Evolutionary conservation across 2,329 filamentous ascomycete species (phyloP).

Genomic region (Fusarium illudens): DNA sequence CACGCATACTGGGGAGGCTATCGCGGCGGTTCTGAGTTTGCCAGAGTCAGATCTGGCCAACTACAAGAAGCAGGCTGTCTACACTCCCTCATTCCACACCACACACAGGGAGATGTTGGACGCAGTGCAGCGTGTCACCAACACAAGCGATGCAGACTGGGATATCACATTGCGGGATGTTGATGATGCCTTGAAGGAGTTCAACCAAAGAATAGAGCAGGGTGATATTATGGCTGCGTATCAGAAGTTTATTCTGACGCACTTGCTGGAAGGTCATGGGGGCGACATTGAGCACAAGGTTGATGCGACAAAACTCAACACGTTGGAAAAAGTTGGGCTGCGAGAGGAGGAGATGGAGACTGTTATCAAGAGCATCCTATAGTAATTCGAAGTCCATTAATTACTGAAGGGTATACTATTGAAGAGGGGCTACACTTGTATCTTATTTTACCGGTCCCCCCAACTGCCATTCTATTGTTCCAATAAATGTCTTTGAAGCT

Average conservation of each 20-base stretch:
- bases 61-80: slow-evolving; percentile 20
- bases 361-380: not conserved
- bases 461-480: not conserved
- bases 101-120: slow-evolving; percentile 15
- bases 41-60: not conserved
- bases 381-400: not conserved
- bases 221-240: not conserved
- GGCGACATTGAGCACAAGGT: slow-evolving; percentile 16
- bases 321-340: slow-evolving; percentile 5
- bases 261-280: slow-evolving; percentile 8
- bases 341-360: not conserved
- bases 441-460: not conserved
- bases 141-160: slow-evolving; percentile 14
- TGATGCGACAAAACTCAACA: not conserved
- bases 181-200: slow-evolving; percentile 2
- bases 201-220: slow-evolving; percentile 2
- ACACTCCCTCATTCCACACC: not conserved
- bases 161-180: not conserved
- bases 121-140: slow-evolving; percentile 4
- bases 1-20: slow-evolving; percentile 1
- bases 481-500: not conserved
- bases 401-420: not conserved
- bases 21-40: slow-evolving; percentile 8
- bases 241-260: slow-evolving; percentile 21
- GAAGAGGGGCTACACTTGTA: not conserved